Base-by-base conservation (phyloP, 805 yeast genomes). In the Ogataea angusta region DNA sequence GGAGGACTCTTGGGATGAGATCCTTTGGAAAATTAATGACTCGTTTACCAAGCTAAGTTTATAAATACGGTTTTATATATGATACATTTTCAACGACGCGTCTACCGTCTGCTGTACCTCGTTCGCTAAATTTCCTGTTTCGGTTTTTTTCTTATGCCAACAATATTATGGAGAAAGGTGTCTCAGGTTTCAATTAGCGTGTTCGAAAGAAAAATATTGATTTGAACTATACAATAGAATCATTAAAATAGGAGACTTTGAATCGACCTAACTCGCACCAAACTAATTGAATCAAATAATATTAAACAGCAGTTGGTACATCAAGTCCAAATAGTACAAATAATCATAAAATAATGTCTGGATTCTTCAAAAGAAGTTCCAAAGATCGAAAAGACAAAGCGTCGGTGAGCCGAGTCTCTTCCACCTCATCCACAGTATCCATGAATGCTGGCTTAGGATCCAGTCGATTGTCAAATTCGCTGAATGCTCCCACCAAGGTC, bases 401-500 rank as follows among this genome's bases (percentile, higher is more conserved):
- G 10, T 48, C 51, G 2, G 47, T 38, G 13, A 38, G 51, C 22
- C 37, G 57, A 33, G 52, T 49, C 16, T 45, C 56, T 9, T 48
- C 58, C 10, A 39, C 43, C 18, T 48, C 57, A 7, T 52, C 56
- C 1, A 27, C 42, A 9, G 18, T 41, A 13, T 43, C 49, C 12
- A 33, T 30, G 10, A 44, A 40, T 17, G 36, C 30, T 3, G 30
- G 28, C 18, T 39, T 30, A 13, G 34, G 31, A 10, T n/a, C 42
- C 33, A 23, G 22, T 15, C 22, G 36, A 24, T 29, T 28, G 34
- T 10, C 38, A 25, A 51, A 48, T 24, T 48, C 47, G 14, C 36
- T 56, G 21, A 59, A 69, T 45, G 76, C 86, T 3, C 95, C 96
- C 4, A 82, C 79, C 46, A 83, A 83, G 56, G 95, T 87, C 32